Conservation (phyloP, 805 yeast species). For the Wickerhamiella domercqiae region DNA sequence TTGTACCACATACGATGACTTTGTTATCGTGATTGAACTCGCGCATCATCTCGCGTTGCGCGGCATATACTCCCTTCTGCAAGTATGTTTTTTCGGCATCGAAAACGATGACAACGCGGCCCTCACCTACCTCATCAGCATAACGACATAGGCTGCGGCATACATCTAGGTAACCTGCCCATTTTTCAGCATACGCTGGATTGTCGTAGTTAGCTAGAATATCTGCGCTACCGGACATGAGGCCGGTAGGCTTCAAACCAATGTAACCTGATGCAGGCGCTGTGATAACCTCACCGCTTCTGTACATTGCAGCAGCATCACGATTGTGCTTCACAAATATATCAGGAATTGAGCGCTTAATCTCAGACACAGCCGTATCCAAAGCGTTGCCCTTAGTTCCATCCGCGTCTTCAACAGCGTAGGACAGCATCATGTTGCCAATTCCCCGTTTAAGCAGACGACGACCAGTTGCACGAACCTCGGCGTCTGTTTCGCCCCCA, state of each 20-base stretch:
- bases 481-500: conserved; percentile 68
- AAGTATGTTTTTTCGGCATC: conserved; percentile 86
- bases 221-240: conserved; percentile 59
- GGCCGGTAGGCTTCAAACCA: conserved; percentile 87
- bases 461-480: conserved; percentile 58
- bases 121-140: conserved; percentile 27
- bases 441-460: conserved; percentile 58
- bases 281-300: conserved; percentile 32
- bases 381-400: conserved; percentile 38
- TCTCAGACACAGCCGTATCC: conserved; percentile 22
- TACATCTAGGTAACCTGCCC: conserved; percentile 46
- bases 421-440: conserved; percentile 87
- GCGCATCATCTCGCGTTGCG: conserved; percentile 67
- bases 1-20: conserved; percentile 66
- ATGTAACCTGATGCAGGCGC: conserved; percentile 80
- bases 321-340: conserved; percentile 47
- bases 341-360: conserved; percentile 46
- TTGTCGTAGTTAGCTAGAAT: conserved; percentile 47
- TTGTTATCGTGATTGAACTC: conserved; percentile 52
- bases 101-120: conserved; percentile 45
- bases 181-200: conserved; percentile 35
- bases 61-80: conserved; percentile 81
- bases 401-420: conserved; percentile 85
- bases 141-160: conserved; percentile 49
- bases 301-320: conserved; percentile 17